Base-by-base conservation (phyloP, 805 yeast genomes). In the Candida palmyrensis region DNA sequence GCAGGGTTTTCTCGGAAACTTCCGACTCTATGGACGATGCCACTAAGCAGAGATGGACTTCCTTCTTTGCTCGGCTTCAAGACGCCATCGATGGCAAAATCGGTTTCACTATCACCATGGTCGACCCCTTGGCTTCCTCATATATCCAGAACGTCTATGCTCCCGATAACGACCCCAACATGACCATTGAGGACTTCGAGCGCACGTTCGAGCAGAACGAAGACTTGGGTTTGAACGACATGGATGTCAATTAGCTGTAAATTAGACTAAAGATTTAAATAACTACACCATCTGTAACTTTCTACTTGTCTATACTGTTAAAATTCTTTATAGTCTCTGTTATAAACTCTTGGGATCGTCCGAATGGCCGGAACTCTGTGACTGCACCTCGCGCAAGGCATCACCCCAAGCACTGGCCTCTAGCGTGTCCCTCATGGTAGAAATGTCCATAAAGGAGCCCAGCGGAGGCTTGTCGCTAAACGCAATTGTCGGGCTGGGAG, bases 141-240 rank as follows among this genome's bases (percentile, higher is more conserved):
- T 92, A 92, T 52, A 83, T 92, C 42, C 99, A 92, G 62, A 92
- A 92, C 54, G 92, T 90, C n/a, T 92, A 89, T 53, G 99, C 99
- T 22, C 99, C 99, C 18, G 99, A 92, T 62, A 75, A 76, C 26
- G 99, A 92, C 62, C 99, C 99, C 44, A 86, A 90, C 55, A 92
- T 92, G 97, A 70, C 57, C 26, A 75, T 84, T 40, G 96, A 83
- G 61, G 96, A 92, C 37, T 86, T 77, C 47, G 95, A 87, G 45
- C 83, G 99, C 68, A 80, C 95, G 2, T 66, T 69, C 25, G 82
- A 86, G 50, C 94, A 89, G 59, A 88, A 92, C 55, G 98, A 92
- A 53, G 90, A 82, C 27, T 72, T 92, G 43, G 99, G 99, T 15
- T 67, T 92, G 52, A 68, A 63, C 41, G 80, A 75, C 49, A 75